phyloP scores from a whole-genome alignment of 2,329 filamentous ascomycete genomes.

The Hysterium pulicare region DNA sequence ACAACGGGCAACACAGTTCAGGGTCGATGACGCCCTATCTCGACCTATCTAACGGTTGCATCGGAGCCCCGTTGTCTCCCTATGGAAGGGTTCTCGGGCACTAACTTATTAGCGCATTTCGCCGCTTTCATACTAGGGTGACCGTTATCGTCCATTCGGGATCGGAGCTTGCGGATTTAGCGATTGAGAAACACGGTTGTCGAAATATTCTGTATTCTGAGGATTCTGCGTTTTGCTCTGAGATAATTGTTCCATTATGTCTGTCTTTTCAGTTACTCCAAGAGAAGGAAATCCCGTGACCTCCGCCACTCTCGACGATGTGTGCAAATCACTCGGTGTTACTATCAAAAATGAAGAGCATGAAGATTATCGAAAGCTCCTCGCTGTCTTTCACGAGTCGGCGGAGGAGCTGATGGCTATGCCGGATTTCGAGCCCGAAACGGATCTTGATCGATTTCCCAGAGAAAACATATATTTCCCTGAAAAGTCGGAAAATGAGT shows the following conservation, averaged over 20 bases:
- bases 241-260: conserved; percentile 35
- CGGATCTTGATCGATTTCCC: conserved; percentile 34
- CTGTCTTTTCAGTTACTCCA: conserved; percentile 36
- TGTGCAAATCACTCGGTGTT: conserved; percentile 32
- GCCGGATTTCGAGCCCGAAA: conserved; percentile 32
- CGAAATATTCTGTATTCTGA: too few species aligned
- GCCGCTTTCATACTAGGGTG: too few species aligned
- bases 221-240: too few species aligned
- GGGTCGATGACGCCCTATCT: too few species aligned
- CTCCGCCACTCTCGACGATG: conserved; percentile 24
- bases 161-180: too few species aligned
- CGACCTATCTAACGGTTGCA: too few species aligned
- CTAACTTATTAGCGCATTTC: too few species aligned
- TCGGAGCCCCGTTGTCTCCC: too few species aligned
- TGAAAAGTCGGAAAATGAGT: conserved; percentile 29
- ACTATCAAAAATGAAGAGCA: conserved; percentile 32
- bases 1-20: too few species aligned
- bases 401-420: conserved; percentile 37
- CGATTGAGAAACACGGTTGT: too few species aligned
- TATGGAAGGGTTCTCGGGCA: too few species aligned
- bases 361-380: conserved; percentile 36
- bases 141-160: too few species aligned
- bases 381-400: conserved; percentile 40
- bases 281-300: conserved; percentile 34
- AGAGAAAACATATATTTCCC: conserved; percentile 35